These are phyloP conservation scores for Esteya vermicola DNA, from an alignment of 2,329 filamentous ascomycete genomes.

Conservation along the genomic window DNA sequence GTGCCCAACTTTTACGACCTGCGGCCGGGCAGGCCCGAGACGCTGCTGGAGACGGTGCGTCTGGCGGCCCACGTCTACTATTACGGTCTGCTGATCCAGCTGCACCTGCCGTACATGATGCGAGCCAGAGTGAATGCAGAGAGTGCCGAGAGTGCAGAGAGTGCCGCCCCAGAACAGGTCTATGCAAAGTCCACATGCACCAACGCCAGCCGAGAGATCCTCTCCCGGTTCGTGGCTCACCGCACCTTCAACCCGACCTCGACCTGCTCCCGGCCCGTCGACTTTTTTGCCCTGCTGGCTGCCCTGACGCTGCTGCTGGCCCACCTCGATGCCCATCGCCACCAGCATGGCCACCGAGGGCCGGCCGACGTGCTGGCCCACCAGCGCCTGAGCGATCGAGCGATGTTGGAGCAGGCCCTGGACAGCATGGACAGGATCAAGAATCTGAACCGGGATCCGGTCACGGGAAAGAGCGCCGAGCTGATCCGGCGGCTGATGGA, in stretches of 20 bases:
- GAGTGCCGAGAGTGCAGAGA: constrained; percentile 7
- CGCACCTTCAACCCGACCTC: constrained; percentile 15
- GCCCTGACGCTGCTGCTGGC: constrained; percentile 23
- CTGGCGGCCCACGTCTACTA: constrained; percentile 26
- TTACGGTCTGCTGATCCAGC: constrained; percentile 24
- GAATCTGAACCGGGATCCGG: constrained; percentile 7
- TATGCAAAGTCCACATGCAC: constrained; percentile 23
- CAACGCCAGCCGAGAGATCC: constrained; percentile 25
- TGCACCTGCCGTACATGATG: constrained; percentile 30
- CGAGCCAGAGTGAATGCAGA: not conserved
- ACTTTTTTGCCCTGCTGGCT: constrained; percentile 25
- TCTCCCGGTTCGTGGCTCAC: constrained; percentile 23
- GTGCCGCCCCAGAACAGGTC: constrained; percentile 17
- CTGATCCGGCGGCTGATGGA: constrained; percentile 21
- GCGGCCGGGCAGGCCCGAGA: not conserved
- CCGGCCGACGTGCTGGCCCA: constrained; percentile 20
- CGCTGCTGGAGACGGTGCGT: constrained; percentile 16
- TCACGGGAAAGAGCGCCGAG: constrained; percentile 15
- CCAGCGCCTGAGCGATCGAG: constrained; percentile 26
- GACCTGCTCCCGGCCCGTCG: constrained; percentile 24
- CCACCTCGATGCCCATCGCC: constrained; percentile 18
- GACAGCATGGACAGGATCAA: constrained; percentile 18
- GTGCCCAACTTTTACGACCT: not conserved
- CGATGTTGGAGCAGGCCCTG: constrained; percentile 22
- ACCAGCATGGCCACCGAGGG: not conserved